phyloP scores from a whole-genome alignment of 495 filamentous ascomycete species.

The Lasiosphaeris hirsuta region DNA sequence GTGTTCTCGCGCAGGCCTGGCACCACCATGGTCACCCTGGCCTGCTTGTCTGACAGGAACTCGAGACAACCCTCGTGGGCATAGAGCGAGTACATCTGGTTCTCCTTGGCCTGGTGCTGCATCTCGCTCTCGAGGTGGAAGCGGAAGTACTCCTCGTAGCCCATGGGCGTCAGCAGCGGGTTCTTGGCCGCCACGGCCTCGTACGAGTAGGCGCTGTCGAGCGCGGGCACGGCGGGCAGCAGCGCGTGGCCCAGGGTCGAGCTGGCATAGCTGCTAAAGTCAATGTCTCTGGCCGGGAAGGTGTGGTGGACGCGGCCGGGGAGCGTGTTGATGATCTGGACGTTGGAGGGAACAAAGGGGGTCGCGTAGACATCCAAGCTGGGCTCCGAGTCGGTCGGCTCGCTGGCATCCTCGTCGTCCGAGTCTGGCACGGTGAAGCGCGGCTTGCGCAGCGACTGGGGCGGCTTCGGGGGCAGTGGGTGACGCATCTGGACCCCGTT shows the following conservation, averaged over 20 bases:
- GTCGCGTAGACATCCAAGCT: constrained; percentile 34
- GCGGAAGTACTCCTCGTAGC: constrained; percentile 21
- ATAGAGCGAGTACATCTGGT: constrained; percentile 22
- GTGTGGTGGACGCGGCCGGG: constrained; percentile 17
- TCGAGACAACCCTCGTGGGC: constrained; percentile 12
- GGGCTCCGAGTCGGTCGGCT: constrained; percentile 3
- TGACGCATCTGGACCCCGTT: no score
- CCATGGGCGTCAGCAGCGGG: constrained; percentile 2
- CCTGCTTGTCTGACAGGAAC: not conserved
- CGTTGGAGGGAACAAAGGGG: constrained; percentile 30
- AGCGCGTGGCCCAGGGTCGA: not conserved
- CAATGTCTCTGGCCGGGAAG: constrained; percentile 5
- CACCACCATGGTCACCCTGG: constrained; percentile 22
- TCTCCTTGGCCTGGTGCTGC: constrained; percentile 17
- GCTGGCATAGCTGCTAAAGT: not conserved
- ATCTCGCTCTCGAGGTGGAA: constrained; percentile 23
- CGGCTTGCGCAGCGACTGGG: no score
- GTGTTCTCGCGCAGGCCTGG: constrained; percentile 44
- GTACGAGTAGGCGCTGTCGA: not conserved
- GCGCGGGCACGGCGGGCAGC: not conserved
- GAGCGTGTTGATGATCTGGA: constrained; percentile 27
- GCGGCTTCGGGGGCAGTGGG: no score
- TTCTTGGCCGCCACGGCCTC: not conserved
- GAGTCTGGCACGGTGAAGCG: no score
- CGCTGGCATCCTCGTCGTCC: no score